Conservation (phyloP, 1,284 basidiomycete genomes). For the Papiliotrema laurentii region DNA sequence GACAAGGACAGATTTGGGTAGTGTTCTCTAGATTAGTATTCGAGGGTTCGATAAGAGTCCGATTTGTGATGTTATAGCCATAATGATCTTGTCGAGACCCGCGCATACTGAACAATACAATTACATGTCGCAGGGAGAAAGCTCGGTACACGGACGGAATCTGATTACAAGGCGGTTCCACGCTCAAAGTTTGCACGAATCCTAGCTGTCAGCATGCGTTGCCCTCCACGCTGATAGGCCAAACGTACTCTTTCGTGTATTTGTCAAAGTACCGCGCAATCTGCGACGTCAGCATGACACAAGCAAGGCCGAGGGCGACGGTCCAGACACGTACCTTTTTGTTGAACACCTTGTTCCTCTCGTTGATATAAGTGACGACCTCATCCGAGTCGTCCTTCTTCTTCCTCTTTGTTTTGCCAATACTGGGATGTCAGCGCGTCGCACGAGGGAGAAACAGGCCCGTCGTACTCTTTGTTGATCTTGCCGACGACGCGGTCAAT, state of each 20-base stretch:
- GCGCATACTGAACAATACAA: too few species aligned
- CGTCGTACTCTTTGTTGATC: conserved; percentile 84
- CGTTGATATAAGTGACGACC: conserved; percentile 99
- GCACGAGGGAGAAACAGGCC: neutral
- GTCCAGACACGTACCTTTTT: conserved; percentile 67
- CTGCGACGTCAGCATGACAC: conserved; percentile 49
- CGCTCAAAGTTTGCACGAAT: conserved; percentile 93
- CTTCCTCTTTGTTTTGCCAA: conserved; percentile 67
- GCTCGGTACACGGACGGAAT: neutral
- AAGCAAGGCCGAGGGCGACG: neutral
- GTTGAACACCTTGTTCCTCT: conserved; percentile 97
- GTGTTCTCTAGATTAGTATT: too few species aligned
- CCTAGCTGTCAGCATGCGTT: conserved; percentile 17
- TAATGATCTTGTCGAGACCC: too few species aligned
- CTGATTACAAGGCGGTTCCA: conserved; percentile 71
- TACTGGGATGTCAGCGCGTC: conserved; percentile 50
- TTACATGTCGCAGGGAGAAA: neutral
- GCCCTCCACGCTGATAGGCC: neutral
- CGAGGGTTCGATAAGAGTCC: too few species aligned
- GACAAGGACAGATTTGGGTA: too few species aligned
- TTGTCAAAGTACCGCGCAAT: conserved; percentile 97
- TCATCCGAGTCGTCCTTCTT: conserved; percentile 90
- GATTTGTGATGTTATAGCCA: too few species aligned
- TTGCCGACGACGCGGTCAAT: conserved; percentile 88
- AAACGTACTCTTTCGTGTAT: conserved; percentile 71